Percentiles rank a stretch among this genome's conserved stretches.
phyloP scores from a whole-genome alignment of 2,329 filamentous ascomycete species.

The Fusarium lateritium region DNA sequence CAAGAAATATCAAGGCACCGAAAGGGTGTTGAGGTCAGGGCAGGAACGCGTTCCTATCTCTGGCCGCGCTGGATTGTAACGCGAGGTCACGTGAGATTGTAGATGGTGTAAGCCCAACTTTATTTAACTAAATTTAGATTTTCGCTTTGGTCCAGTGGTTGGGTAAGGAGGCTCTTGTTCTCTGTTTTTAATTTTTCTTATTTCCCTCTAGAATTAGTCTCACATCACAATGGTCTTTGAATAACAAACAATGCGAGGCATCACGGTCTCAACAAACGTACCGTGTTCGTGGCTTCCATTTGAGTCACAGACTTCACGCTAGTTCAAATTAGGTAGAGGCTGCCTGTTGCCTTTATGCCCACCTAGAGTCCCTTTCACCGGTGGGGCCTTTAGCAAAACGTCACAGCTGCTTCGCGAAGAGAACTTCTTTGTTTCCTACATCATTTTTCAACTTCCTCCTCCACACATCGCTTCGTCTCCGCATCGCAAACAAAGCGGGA shows the following conservation, averaged over 20 bases:
- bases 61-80: slow-evolving; percentile 34
- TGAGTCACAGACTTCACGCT: slow-evolving; percentile 16
- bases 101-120: no score
- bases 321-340: slow-evolving; percentile 32
- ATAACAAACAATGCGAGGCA: background rate
- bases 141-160: no score
- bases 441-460: slow-evolving; percentile 8
- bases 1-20: background rate
- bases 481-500: slow-evolving; percentile 14
- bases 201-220: background rate
- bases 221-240: background rate
- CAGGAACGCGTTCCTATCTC: slow-evolving; percentile 28
- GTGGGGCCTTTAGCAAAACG: slow-evolving; percentile 47
- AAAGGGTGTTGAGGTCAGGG: background rate
- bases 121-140: no score
- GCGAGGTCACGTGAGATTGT: slow-evolving; percentile 46
- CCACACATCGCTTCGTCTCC: slow-evolving; percentile 10
- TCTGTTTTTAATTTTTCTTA: no score
- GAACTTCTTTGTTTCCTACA: slow-evolving; percentile 38
- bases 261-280: background rate
- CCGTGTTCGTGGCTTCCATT: slow-evolving; percentile 12
- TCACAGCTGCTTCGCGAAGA: slow-evolving; percentile 39
- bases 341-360: slow-evolving; percentile 40
- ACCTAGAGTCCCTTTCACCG: slow-evolving; percentile 15
- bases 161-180: no score